Conservation (phyloP, 306 rosid species). For the Dicorynia guianensis region DNA sequence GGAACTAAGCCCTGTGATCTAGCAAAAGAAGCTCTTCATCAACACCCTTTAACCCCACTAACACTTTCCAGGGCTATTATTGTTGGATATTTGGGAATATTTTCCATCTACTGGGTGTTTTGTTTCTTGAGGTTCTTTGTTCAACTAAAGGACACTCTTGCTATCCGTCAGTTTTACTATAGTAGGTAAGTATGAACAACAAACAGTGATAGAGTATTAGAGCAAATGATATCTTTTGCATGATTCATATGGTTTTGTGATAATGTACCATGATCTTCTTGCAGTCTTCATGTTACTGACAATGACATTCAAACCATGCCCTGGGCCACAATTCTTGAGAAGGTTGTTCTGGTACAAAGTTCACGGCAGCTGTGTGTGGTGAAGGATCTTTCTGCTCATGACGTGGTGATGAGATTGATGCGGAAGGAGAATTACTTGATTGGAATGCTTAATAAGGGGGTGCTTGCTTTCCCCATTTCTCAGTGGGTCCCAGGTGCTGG, state of each 20-base stretch:
- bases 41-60: constrained; percentile 83
- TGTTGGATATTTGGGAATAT: constrained; percentile 89
- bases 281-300: constrained; percentile 87
- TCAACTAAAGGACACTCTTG: constrained; percentile 74
- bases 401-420: constrained; percentile 92
- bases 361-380: constrained; percentile 80
- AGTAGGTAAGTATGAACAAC: constrained; percentile 56
- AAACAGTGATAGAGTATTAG: constrained; percentile 20
- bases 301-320: constrained; percentile 92
- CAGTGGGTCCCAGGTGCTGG: constrained; percentile 92
- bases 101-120: constrained; percentile 84
- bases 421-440: constrained; percentile 96
- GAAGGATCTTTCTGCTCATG: constrained; percentile 91
- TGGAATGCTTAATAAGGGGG: constrained; percentile 94
- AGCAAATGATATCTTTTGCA: constrained; percentile 6
- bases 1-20: constrained; percentile 95
- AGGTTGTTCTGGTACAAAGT: constrained; percentile 79
- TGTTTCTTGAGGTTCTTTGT: constrained; percentile 92
- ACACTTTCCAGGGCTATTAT: constrained; percentile 77
- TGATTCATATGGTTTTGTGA: background rate
- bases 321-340: constrained; percentile 90
- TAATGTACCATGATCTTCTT: constrained; percentile 42
- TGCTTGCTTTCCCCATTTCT: constrained; percentile 91
- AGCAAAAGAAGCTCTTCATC: constrained; percentile 80
- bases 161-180: constrained; percentile 82